Evolutionary conservation across 176 grass and related monocot genomes (phyloP).

Genomic region (Musa itinerans): DNA sequence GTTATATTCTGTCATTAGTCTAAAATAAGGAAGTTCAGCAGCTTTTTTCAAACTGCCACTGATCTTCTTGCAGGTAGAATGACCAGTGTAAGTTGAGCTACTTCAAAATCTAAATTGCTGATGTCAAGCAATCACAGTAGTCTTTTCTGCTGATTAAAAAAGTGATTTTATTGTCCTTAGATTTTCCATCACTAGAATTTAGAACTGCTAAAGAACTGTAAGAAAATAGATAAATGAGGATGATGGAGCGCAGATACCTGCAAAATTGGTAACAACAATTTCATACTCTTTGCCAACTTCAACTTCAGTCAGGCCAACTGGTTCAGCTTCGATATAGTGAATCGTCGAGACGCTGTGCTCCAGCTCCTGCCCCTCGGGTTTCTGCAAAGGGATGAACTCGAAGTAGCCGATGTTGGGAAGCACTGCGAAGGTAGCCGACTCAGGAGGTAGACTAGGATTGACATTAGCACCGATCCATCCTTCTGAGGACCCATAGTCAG

Average conservation of each 20-base stretch:
- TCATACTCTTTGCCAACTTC: conserved; percentile 80
- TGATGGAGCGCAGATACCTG: conserved; percentile 36
- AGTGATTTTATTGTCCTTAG: no score
- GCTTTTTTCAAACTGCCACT: neutral
- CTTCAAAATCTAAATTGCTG: no score
- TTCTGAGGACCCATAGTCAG: conserved; percentile 87
- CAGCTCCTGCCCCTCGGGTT: conserved; percentile 46
- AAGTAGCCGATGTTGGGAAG: conserved; percentile 81
- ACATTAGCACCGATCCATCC: conserved; percentile 96
- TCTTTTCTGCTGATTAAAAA: no score
- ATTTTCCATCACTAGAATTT: neutral
- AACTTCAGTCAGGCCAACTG: conserved; percentile 75
- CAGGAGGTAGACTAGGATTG: conserved; percentile 53
- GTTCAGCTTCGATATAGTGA: conserved; percentile 81
- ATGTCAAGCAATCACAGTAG: no score
- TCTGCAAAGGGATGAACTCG: conserved; percentile 91
- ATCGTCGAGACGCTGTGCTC: conserved; percentile 34
- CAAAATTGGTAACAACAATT: conserved; percentile 66
- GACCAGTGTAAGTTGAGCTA: no score
- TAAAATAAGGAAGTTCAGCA: neutral
- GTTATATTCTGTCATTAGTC: neutral
- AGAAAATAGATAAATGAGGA: conserved; percentile 20
- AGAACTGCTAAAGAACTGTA: neutral
- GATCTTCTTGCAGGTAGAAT: neutral
- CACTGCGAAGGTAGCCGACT: conserved; percentile 61